phyloP scores from a whole-genome alignment of 2,329 filamentous ascomycete genomes.

The Fusarium mexicanum region DNA sequence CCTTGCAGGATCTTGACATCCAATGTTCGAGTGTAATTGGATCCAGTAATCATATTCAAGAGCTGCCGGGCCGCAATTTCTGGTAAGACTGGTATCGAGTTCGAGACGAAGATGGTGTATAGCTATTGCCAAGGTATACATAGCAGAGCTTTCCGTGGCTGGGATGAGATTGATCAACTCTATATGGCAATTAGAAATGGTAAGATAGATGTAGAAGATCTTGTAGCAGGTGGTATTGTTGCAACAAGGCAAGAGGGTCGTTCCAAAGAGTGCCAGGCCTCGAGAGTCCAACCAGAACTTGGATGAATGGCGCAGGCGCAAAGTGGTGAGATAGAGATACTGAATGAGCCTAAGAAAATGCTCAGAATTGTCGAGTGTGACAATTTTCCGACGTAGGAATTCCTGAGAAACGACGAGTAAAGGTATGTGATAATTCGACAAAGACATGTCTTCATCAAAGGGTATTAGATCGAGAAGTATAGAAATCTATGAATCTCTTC shows the following conservation, averaged over 20 bases:
- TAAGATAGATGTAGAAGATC: conserved; percentile 71
- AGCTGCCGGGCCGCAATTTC: conserved; percentile 73
- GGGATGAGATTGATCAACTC: conserved; percentile 74
- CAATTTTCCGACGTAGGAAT: conserved; percentile 81
- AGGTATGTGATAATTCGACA: background rate
- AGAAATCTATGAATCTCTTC: background rate
- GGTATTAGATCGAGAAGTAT: conserved; percentile 13
- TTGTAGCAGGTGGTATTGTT: conserved; percentile 82
- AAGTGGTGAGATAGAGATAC: conserved; percentile 57
- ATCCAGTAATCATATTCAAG: conserved; percentile 78
- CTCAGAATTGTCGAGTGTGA: conserved; percentile 25
- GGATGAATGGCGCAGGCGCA: conserved; percentile 79
- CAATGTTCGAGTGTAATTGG: conserved; percentile 66
- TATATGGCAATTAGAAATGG: conserved; percentile 73
- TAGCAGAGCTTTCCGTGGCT: conserved; percentile 77
- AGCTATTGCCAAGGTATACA: conserved; percentile 75
- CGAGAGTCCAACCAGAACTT: conserved; percentile 79
- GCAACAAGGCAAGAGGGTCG: conserved; percentile 85
- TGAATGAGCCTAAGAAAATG: background rate
- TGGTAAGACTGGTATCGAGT: conserved; percentile 49
- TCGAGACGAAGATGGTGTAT: background rate
- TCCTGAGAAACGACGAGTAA: conserved; percentile 85
- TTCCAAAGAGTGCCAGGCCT: conserved; percentile 83
- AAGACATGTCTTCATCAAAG: conserved; percentile 6
- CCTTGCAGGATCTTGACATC: conserved; percentile 58